Percentiles rank a stretch among this genome's conserved stretches.
Evolutionary conservation across 192 early-diverging fungal species (phyloP).

Genomic region (Spinellus fusiger): DNA sequence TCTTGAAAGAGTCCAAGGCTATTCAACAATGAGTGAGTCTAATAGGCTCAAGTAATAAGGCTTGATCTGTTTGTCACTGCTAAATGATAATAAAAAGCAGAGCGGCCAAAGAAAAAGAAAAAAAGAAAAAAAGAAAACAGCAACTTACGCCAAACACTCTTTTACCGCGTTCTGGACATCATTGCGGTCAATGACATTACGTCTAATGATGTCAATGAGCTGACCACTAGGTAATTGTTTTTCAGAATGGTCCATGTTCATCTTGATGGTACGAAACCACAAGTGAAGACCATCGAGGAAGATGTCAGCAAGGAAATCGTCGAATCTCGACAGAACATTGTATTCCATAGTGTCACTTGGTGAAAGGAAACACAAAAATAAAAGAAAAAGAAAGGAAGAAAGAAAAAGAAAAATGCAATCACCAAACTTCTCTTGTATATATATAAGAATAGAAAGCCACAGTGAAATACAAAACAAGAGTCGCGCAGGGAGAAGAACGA

Average conservation of each 20-base stretch:
- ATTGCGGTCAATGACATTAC: slow-evolving; percentile 29
- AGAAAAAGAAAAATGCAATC: background rate
- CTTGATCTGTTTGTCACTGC: background rate
- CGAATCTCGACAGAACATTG: slow-evolving; percentile 37
- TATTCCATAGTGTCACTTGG: slow-evolving; percentile 39
- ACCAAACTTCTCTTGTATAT: too few species aligned
- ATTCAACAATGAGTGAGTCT: too few species aligned
- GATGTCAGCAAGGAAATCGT: slow-evolving; percentile 45
- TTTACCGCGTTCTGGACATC: slow-evolving; percentile 34
- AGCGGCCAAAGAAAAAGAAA: background rate
- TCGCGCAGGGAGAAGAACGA: background rate
- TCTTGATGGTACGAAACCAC: slow-evolving; percentile 51
- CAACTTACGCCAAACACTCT: slow-evolving; percentile 37
- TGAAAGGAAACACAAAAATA: too few species aligned
- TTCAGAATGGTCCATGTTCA: slow-evolving; percentile 34
- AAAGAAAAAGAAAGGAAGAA: background rate
- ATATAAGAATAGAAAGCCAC: background rate
- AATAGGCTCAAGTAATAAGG: too few species aligned
- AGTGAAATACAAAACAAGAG: background rate
- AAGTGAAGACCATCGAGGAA: slow-evolving; percentile 41
- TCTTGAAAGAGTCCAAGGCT: too few species aligned
- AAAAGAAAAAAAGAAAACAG: background rate
- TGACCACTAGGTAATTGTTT: slow-evolving; percentile 14
- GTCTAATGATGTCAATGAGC: slow-evolving; percentile 37
- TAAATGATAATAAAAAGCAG: background rate